These are phyloP conservation scores for Melampsora larici-populina DNA, from an alignment of 1,284 basidiomycete species.

Conservation along the genomic window DNA sequence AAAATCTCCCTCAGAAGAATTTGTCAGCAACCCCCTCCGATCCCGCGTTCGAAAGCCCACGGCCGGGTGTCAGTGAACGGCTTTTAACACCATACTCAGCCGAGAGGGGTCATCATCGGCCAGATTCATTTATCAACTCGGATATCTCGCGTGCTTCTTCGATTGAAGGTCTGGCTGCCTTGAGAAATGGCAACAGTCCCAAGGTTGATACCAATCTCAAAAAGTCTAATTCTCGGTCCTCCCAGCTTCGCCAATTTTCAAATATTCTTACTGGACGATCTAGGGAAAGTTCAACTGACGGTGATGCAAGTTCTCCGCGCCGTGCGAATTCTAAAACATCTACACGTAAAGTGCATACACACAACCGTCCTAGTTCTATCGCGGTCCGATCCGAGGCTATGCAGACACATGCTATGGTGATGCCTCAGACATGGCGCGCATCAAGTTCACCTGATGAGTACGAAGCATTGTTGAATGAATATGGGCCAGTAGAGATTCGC, in stretches of 20 bases:
- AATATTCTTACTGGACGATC: slow-evolving; percentile 33
- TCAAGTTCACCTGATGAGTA: slow-evolving; percentile 45
- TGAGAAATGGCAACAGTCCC: slow-evolving; percentile 6
- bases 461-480: slow-evolving; percentile 50
- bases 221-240: slow-evolving; percentile 20
- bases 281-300: slow-evolving; percentile 11
- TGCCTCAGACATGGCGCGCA: slow-evolving; percentile 23
- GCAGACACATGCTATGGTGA: not conserved
- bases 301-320: not conserved
- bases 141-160: slow-evolving; percentile 24
- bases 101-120: not conserved
- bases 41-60: not conserved
- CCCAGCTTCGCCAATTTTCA: slow-evolving; percentile 23
- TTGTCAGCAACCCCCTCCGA: not conserved
- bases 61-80: not conserved
- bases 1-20: not conserved
- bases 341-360: not conserved
- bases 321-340: not conserved
- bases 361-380: not conserved
- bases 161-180: slow-evolving; percentile 27
- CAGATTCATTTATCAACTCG: not conserved
- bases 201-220: slow-evolving; percentile 3
- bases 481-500: slow-evolving; percentile 60
- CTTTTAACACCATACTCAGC: not conserved
- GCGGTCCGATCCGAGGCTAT: not conserved